Evolutionary conservation across 495 filamentous ascomycete species (phyloP).

Genomic region (Staphylotrichum longicolle): DNA sequence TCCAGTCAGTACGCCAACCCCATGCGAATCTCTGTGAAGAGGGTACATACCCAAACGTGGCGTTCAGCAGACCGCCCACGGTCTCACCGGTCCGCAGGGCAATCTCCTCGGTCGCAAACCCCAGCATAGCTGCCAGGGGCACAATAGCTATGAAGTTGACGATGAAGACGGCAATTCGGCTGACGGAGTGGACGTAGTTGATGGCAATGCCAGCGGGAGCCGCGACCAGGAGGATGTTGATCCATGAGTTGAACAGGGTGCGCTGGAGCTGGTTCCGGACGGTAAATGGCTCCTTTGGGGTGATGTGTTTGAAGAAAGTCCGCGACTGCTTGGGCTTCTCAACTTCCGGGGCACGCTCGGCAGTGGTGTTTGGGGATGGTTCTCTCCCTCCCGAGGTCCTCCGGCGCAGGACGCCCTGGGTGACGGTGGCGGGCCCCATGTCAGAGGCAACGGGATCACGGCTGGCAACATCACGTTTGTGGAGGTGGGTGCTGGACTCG

Average conservation of each 20-base stretch:
- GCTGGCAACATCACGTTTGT: too few species aligned
- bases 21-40: neutral
- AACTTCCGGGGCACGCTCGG: slow-evolving; percentile 8
- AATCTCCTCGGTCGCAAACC: slow-evolving; percentile 90
- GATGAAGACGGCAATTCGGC: slow-evolving; percentile 66
- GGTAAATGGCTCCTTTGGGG: slow-evolving; percentile 57
- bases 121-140: slow-evolving; percentile 82
- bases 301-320: slow-evolving; percentile 43
- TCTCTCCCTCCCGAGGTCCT: slow-evolving; percentile 1
- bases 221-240: slow-evolving; percentile 77
- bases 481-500: slow-evolving; percentile 1
- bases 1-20: neutral
- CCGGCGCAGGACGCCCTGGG: slow-evolving; percentile 11
- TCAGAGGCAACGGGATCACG: neutral
- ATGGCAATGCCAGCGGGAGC: slow-evolving; percentile 76
- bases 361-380: neutral
- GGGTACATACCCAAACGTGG: slow-evolving; percentile 71
- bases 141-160: slow-evolving; percentile 90
- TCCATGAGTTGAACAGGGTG: slow-evolving; percentile 74
- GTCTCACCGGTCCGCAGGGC: slow-evolving; percentile 80
- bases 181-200: slow-evolving; percentile 57
- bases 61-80: slow-evolving; percentile 81
- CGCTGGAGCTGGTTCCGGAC: slow-evolving; percentile 65
- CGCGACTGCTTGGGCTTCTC: slow-evolving; percentile 38
- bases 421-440: neutral